Evolutionary conservation across 345 rosid species (phyloP).

Genomic region (Microcos paniculata): DNA sequence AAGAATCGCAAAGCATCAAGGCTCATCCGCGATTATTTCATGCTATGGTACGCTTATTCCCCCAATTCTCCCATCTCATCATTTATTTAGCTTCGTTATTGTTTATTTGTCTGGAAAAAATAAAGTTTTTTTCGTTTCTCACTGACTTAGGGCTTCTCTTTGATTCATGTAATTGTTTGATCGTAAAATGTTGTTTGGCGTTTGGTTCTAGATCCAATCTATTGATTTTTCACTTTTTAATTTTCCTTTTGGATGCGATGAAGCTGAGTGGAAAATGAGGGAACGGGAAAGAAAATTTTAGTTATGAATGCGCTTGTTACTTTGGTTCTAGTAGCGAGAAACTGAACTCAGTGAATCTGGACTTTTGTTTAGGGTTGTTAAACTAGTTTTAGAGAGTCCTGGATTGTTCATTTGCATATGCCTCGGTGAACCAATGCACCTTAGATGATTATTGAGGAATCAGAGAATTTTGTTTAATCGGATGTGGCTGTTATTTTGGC

Average conservation of each 20-base stretch:
- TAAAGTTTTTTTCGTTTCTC: not conserved
- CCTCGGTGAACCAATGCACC: not conserved
- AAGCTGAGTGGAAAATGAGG: not conserved
- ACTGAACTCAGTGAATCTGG: not conserved
- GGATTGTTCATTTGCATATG: not conserved
- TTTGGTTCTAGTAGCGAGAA: not conserved
- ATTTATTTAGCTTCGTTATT: not conserved
- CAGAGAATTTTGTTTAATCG: not conserved
- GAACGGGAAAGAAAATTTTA: not conserved
- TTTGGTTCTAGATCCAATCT: constrained; percentile 13
- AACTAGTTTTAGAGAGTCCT: not conserved
- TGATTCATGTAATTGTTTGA: not conserved
- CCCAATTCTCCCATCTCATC: not conserved
- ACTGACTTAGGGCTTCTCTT: not conserved
- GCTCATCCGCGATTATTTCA: constrained; percentile 18
- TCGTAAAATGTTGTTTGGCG: not conserved
- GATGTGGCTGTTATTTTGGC: not conserved
- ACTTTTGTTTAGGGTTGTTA: not conserved
- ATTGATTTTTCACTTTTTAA: not conserved
- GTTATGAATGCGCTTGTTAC: not conserved
- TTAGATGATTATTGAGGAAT: not conserved
- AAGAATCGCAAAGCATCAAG: constrained; percentile 18
- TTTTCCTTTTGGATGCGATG: not conserved
- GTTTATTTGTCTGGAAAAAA: too few relatives aligned
- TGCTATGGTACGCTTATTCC: constrained; percentile 28